Conservation (phyloP, 352 stramenopile genomes). For the Pythium biforme region DNA sequence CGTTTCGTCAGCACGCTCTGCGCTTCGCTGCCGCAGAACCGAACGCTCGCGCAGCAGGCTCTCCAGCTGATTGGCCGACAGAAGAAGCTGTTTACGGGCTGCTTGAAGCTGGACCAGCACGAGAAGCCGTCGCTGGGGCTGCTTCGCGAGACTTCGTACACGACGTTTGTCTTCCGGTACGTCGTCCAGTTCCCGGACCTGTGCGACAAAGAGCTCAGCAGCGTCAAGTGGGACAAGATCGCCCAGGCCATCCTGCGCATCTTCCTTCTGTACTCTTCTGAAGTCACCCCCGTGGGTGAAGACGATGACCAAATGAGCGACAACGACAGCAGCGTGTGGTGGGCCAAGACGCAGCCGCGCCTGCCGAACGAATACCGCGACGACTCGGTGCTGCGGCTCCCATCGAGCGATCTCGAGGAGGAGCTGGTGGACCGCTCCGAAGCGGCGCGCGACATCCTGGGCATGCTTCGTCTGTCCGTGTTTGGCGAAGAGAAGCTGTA, state of each 20-base stretch:
- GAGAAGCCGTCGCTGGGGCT: conserved; percentile 49
- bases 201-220: conserved; percentile 54
- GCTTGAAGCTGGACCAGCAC: conserved; percentile 56
- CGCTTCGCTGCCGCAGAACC: conserved; percentile 66
- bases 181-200: conserved; percentile 71
- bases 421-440: conserved; percentile 24
- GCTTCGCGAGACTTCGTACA: conserved; percentile 69
- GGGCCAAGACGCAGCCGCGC: conserved; percentile 36
- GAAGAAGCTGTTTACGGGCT: conserved; percentile 67
- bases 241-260: conserved; percentile 63
- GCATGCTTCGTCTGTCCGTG: conserved; percentile 54
- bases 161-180: conserved; percentile 82
- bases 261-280: conserved; percentile 59
- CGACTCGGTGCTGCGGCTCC: conserved; percentile 26
- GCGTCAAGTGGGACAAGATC: conserved; percentile 77
- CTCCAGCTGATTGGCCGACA: conserved; percentile 62
- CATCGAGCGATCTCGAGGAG: conserved; percentile 25
- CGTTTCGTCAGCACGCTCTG: conserved; percentile 62
- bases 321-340: conserved; percentile 58
- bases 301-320: conserved; percentile 35
- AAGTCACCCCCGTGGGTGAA: conserved; percentile 43
- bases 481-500: conserved; percentile 83
- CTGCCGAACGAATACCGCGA: conserved; percentile 56
- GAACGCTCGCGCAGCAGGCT: conserved; percentile 53
- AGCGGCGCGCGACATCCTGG: conserved; percentile 19